Evolutionary conservation across 2,329 filamentous ascomycete genomes (phyloP), one percentile per base, ranked within the genome.

Genomic region (Calonectria montana): DNA sequence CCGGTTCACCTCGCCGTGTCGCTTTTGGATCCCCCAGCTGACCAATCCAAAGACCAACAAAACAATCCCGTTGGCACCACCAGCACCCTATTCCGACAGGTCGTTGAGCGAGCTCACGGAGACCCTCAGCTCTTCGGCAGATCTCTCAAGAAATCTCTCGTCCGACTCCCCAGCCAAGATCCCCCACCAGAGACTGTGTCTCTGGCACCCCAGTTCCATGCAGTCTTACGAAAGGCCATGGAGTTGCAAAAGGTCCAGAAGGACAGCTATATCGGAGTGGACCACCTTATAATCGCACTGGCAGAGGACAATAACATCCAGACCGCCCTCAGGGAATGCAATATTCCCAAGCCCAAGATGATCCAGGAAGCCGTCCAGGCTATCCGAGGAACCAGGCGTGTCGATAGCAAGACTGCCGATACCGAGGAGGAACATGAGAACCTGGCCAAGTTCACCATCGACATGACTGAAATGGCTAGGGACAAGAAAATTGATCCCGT

Each of bases 401-500:
- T 99, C 48, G 97, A 99, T 84, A 97, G 95, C 72, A 98, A 97
- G 87, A 98, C 94, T 4, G 97, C 97, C 67, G 97, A 99, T 84
- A 92, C 93, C 0, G 97, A 98, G 84, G 89, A 94, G 80, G 96
- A 98, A 80, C 94, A 96, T 80, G 97, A 99, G 85, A 98, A 98
- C 81, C 88, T 99, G 72, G 94, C 96, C 87, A 99, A 98, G 81
- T 99, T 98, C 85, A 98, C 97, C 69, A 97, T 98, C 80, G 97
- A 99, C 84, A 97, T 99, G 95, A 99, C 97, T 13, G 90, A 94
- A 62, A 93, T 98, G 92, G 97, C 97, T 72, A 90, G 96, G 82
- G 97, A 99, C 86, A 97, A 97, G 82, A 98, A 98, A 86, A 96
- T 98, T 70, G 96, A 98, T 82, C 96, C 96, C 2, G 96, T 98